Conservation (phyloP, 768 basidiomycete genomes). For the Leccinum variicolor region DNA sequence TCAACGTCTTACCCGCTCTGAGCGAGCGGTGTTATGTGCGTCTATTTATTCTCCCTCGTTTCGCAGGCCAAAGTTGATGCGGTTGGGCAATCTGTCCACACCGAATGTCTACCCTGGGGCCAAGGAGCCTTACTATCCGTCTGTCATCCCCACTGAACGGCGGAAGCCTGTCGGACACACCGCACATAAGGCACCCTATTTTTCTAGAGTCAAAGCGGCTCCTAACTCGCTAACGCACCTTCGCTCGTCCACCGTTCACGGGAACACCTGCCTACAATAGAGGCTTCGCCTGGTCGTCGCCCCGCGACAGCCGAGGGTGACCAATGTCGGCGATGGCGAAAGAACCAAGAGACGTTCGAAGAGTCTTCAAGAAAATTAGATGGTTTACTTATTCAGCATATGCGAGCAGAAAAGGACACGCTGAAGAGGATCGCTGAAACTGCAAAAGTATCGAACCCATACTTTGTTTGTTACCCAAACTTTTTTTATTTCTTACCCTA, state of each 20-base stretch:
- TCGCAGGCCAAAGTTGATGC: slow-evolving; percentile 48
- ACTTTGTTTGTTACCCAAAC: slow-evolving; percentile 1
- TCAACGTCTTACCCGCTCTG: slow-evolving; percentile 65
- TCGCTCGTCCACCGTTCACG: slow-evolving; percentile 40
- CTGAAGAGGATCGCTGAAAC: slow-evolving; percentile 69
- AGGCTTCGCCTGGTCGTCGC: slow-evolving; percentile 9
- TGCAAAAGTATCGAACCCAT: slow-evolving; percentile 33
- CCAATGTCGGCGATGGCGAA: slow-evolving; percentile 27
- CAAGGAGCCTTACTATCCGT: slow-evolving; percentile 35
- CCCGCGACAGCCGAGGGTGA: slow-evolving; percentile 19
- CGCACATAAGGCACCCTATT: slow-evolving; percentile 42
- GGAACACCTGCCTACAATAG: slow-evolving; percentile 32
- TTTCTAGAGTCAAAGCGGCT: slow-evolving; percentile 42
- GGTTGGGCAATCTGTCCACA: slow-evolving; percentile 66
- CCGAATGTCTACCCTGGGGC: slow-evolving; percentile 52
- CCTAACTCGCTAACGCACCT: slow-evolving; percentile 31
- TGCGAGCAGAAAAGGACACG: slow-evolving; percentile 79
- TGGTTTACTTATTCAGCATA: slow-evolving; percentile 78
- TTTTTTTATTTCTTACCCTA: slow-evolving; percentile 13
- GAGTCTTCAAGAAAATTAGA: slow-evolving; percentile 68
- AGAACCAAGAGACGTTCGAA: slow-evolving; percentile 37
- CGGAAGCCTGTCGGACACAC: slow-evolving; percentile 54
- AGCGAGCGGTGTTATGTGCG: slow-evolving; percentile 77
- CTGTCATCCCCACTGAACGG: slow-evolving; percentile 33
- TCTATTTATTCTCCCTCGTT: slow-evolving; percentile 25